Evolutionary conservation across 352 stramenopile species (phyloP).

Genomic region (Phytophthora cactorum): DNA sequence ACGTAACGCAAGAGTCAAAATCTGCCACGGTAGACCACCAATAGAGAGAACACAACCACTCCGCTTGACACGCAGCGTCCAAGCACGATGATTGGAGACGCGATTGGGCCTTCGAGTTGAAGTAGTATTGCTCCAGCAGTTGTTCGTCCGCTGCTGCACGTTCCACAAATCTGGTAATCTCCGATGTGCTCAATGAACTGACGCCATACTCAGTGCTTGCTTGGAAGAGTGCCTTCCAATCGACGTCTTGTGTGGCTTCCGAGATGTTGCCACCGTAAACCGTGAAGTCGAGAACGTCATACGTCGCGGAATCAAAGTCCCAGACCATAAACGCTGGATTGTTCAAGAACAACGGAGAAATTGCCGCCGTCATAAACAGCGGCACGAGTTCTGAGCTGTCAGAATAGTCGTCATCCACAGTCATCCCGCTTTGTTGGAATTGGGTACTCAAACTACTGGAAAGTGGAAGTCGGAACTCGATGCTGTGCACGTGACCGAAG

Average conservation of each 20-base stretch:
- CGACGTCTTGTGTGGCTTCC: conserved; percentile 34
- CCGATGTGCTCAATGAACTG: conserved; percentile 47
- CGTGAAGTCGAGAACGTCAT: conserved; percentile 74
- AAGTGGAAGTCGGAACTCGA: conserved; percentile 87
- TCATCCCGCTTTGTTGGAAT: conserved; percentile 25
- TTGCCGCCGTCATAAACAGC: conserved; percentile 78
- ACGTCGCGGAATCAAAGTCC: conserved; percentile 70
- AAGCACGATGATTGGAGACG: conserved; percentile 46
- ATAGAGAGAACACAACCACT: conserved; percentile 74
- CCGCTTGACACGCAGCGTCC: conserved; percentile 51
- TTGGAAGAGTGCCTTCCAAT: conserved; percentile 64
- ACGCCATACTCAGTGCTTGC: conserved; percentile 60
- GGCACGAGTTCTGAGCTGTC: conserved; percentile 55
- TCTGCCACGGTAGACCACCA: conserved; percentile 73
- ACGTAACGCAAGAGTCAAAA: conserved; percentile 57
- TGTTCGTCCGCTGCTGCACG: conserved; percentile 48
- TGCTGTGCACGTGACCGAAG: conserved; percentile 93
- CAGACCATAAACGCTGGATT: conserved; percentile 93
- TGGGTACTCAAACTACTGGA: conserved; percentile 12
- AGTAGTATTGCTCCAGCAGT: conserved; percentile 77
- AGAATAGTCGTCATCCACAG: conserved; percentile 7
- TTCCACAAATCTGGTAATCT: conserved; percentile 51
- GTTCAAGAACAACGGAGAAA: conserved; percentile 92
- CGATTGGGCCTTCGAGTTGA: conserved; percentile 80
- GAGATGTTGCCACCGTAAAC: conserved; percentile 85